Evolutionary conservation across 306 rosid species (phyloP), one percentile per base, ranked within the genome.

Genomic region (Rosa lucieae): DNA sequence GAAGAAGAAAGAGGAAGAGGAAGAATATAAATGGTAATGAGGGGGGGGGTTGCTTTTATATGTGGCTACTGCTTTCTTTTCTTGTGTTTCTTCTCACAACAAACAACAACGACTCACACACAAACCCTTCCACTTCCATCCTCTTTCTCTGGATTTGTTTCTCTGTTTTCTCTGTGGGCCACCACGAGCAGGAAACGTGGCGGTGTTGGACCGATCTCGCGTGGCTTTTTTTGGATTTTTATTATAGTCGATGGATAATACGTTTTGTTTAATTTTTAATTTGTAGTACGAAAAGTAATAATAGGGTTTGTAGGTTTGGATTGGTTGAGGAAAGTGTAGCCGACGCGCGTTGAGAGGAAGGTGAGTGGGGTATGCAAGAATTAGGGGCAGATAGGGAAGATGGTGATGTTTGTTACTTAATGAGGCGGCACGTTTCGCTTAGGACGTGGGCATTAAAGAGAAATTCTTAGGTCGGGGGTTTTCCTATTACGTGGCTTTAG

Each of bases 361-460:
- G 79, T 78, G 68, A 42, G 10, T 26, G 68, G 68, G 40, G 42
- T 58, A 23, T 11, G 29, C 29, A 26, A 7, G 62, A 46, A 77
- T 67, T 72, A 70, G 74, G 35, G 58, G 48, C 61, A 32, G 72
- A 63, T 46, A 39, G n/a, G 7, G 35, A 18, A 47, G 72, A 72
- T 65, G 75, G 44, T 32, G 76, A 82, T 39, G 47, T 14, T 46
- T 73, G 76, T 73, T 74, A 35, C 75, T 67, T 82, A 47, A 68
- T 47, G 82, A 78, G 26, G 82, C 73, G 79, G 65, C 70, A 52
- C 71, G 65, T 56, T 56, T 69, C 39, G 49, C 80, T 75, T 69
- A 8, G 3, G 23, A 32, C 7, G 75, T 42, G 67, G 37, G 37
- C 3, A 32, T 32, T 32, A 32, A 32, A 32, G 29, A 26, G 29